Evolutionary conservation across 805 yeast species (phyloP).

Genomic region (Wickerhamomyces chaumierensis): DNA sequence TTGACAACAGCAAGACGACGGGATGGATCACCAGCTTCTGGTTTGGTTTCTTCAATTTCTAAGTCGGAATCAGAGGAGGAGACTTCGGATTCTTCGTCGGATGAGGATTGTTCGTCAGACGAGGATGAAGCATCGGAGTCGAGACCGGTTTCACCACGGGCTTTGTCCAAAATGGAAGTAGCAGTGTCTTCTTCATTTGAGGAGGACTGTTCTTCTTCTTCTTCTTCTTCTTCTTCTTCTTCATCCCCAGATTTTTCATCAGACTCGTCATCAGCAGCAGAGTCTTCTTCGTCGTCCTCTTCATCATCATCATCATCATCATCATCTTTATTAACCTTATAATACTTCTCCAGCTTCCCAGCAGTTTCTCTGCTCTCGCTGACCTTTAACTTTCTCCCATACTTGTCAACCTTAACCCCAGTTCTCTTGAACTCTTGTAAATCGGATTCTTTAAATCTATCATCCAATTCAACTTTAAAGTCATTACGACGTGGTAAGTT

Average conservation of each 20-base stretch:
- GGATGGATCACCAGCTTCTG: slow-evolving; percentile 85
- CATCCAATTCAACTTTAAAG: slow-evolving; percentile 70
- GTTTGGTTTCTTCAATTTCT: slow-evolving; percentile 45
- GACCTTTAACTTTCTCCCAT: slow-evolving; percentile 61
- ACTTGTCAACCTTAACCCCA: slow-evolving; percentile 63
- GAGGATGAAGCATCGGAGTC: slow-evolving; percentile 29
- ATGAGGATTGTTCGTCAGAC: slow-evolving; percentile 29
- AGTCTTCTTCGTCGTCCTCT: slow-evolving; percentile 20
- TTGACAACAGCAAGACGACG: slow-evolving; percentile 81
- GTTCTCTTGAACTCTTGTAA: slow-evolving; percentile 42
- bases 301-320: slow-evolving; percentile 13
- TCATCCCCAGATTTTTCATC: slow-evolving; percentile 3
- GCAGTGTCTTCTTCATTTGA: slow-evolving; percentile 15
- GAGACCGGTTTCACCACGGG: slow-evolving; percentile 54
- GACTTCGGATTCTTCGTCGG: slow-evolving; percentile 26
- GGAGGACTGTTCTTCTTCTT: too few species aligned
- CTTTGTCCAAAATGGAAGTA: slow-evolving; percentile 33
- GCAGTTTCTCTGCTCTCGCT: slow-evolving; percentile 18
- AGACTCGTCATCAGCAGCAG: slow-evolving; percentile 2
- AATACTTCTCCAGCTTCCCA: slow-evolving; percentile 13
- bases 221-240: slow-evolving; percentile 12
- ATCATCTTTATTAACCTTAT: slow-evolving; percentile 34
- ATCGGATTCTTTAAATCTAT: slow-evolving; percentile 61
- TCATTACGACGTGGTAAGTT: slow-evolving; percentile 59
- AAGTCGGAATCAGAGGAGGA: slow-evolving; percentile 37